phyloP scores from a whole-genome alignment of 805 yeast species.

The Hanseniaspora guilliermondii region DNA sequence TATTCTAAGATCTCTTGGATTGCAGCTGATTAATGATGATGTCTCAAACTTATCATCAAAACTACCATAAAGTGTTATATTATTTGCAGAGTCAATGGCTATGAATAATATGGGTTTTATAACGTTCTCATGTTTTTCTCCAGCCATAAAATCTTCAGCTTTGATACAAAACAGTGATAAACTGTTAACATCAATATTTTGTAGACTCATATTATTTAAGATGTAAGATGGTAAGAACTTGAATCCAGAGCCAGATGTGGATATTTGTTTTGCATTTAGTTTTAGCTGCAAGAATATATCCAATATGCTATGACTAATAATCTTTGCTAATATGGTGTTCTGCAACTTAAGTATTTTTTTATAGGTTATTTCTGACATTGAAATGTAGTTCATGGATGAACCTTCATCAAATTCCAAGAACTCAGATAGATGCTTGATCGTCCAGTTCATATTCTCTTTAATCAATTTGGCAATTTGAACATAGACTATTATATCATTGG shows the following conservation, averaged over 20 bases:
- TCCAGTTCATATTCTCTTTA: constrained; percentile 26
- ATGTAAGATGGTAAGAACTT: constrained; percentile 9
- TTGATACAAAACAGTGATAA: constrained; percentile 6
- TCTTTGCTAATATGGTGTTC: constrained; percentile 24
- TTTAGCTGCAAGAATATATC: constrained; percentile 27
- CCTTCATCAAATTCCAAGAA: constrained; percentile 14
- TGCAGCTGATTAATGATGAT: neutral
- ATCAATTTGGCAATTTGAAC: constrained; percentile 27
- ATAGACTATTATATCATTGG: constrained; percentile 25
- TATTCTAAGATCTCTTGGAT: constrained; percentile 1
- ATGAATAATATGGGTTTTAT: constrained; percentile 4
- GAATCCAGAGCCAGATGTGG: neutral
- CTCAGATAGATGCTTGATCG: constrained; percentile 22
- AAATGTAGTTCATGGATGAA: constrained; percentile 14
- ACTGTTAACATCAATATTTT: constrained; percentile 2
- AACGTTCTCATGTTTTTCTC: neutral
- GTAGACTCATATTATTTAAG: constrained; percentile 18
- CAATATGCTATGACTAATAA: constrained; percentile 27
- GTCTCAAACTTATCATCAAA: constrained; percentile 12
- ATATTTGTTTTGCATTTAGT: constrained; percentile 2
- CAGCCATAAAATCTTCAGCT: constrained; percentile 2
- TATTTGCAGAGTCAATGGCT: neutral
- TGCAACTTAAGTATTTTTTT: constrained; percentile 25
- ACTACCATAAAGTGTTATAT: constrained; percentile 12
- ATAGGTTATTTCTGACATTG: constrained; percentile 26